Conservation (phyloP, 2,329 filamentous ascomycete species). For the Nothopassalora personata region DNA sequence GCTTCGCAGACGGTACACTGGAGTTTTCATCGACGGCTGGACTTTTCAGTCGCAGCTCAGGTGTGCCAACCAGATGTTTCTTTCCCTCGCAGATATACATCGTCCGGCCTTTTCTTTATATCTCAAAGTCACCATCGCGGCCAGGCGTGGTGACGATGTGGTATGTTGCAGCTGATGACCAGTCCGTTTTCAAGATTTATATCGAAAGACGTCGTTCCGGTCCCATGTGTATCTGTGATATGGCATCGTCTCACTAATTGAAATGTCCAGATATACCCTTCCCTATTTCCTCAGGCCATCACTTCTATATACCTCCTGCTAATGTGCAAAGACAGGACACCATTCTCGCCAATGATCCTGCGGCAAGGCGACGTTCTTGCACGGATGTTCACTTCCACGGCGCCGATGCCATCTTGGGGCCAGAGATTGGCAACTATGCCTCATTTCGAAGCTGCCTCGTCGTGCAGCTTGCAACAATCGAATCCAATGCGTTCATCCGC, state of each 20-base stretch:
- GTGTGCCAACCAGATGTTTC: background rate
- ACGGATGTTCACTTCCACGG: background rate
- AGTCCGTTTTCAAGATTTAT: background rate
- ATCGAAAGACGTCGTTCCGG: background rate
- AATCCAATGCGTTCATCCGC: no score
- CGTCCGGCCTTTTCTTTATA: constrained; percentile 5
- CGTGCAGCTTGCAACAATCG: background rate
- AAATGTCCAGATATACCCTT: background rate
- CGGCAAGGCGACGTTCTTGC: background rate
- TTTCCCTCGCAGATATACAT: background rate
- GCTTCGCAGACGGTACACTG: background rate
- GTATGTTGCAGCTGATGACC: background rate
- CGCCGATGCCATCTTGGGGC: background rate
- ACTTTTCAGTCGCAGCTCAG: background rate
- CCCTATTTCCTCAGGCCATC: background rate
- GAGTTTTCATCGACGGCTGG: background rate
- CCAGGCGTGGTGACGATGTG: background rate
- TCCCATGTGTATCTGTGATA: no score
- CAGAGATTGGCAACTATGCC: background rate
- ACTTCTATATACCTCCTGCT: background rate
- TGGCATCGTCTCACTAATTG: background rate
- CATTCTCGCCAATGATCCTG: background rate
- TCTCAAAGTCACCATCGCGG: background rate
- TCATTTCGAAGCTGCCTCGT: background rate
- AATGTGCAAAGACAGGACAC: background rate